phyloP scores from a whole-genome alignment of 139 green algal species.

The Tetraselmis chui region DNA sequence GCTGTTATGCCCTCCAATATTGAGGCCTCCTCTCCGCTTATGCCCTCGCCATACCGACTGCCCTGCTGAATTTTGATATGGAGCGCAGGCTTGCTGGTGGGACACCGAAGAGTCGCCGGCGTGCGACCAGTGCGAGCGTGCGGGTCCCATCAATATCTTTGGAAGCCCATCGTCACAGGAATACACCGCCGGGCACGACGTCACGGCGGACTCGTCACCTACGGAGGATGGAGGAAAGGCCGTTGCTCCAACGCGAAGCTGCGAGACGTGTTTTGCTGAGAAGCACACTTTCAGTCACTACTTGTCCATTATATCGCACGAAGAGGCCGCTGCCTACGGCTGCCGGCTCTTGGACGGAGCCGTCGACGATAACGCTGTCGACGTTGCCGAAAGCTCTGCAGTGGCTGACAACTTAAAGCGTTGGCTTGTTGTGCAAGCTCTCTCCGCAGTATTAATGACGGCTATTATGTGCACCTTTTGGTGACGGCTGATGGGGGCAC shows the following conservation, averaged over 20 bases:
- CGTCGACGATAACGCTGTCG: too few species aligned
- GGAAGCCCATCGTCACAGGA: too few species aligned
- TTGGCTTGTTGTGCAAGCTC: too few species aligned
- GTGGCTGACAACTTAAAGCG: too few species aligned
- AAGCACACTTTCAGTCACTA: background rate
- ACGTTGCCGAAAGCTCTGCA: too few species aligned
- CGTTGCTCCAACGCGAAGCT: background rate
- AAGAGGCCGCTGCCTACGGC: background rate
- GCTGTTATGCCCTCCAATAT: background rate
- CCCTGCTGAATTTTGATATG: background rate
- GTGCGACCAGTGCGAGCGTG: background rate
- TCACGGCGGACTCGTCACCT: background rate
- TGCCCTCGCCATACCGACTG: background rate
- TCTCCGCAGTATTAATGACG: too few species aligned
- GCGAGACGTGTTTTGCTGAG: background rate
- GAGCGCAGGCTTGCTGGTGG: background rate
- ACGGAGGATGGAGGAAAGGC: background rate
- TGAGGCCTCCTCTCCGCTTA: background rate
- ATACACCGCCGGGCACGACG: too few species aligned
- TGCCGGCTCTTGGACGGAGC: too few species aligned
- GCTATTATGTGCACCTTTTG: too few species aligned
- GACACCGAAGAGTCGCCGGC: background rate
- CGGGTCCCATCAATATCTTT: background rate
- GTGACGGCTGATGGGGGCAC: too few species aligned
- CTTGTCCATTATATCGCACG: background rate